Conservation (phyloP, 2,329 filamentous ascomycete genomes). For the Ophiostoma angusticollis region DNA sequence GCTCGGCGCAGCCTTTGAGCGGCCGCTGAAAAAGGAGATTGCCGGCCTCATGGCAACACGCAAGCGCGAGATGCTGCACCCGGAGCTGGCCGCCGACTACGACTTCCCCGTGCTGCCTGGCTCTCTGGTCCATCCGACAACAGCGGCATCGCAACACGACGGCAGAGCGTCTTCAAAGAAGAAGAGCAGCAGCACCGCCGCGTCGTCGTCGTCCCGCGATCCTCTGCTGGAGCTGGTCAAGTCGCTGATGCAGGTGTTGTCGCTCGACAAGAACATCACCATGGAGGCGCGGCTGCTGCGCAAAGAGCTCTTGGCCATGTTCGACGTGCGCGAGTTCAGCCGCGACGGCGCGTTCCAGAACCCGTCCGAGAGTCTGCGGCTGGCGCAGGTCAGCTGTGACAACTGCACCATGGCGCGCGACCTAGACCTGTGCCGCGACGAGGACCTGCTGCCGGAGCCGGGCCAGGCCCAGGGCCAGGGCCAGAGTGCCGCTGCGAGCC, state of each 20-base stretch:
- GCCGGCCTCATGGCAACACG: conserved; percentile 69
- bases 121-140: conserved; percentile 29
- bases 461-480: conserved; percentile 8
- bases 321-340: conserved; percentile 91
- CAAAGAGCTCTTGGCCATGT: conserved; percentile 77
- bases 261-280: conserved; percentile 78
- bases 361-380: conserved; percentile 60
- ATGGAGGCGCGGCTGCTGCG: conserved; percentile 79
- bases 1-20: conserved; percentile 72
- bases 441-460: conserved; percentile 54
- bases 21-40: conserved; percentile 82
- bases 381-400: conserved; percentile 71
- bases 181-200: conserved; percentile 7
- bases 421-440: conserved; percentile 83
- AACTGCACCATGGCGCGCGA: conserved; percentile 84
- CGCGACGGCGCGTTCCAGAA: conserved; percentile 79
- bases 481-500: conserved; percentile 13
- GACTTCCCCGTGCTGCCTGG: conserved; percentile 70
- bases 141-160: conserved; percentile 1
- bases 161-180: conserved; percentile 7
- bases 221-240: conserved; percentile 87
- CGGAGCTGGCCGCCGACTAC: conserved; percentile 78
- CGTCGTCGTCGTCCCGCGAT: conserved; percentile 36
- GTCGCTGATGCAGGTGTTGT: conserved; percentile 80
- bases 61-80: conserved; percentile 77